Percentiles rank a stretch among this genome's conserved stretches.
Evolutionary conservation across 176 grass and related monocot species (phyloP).

Genomic region (Dendrocalamus sinicus): DNA sequence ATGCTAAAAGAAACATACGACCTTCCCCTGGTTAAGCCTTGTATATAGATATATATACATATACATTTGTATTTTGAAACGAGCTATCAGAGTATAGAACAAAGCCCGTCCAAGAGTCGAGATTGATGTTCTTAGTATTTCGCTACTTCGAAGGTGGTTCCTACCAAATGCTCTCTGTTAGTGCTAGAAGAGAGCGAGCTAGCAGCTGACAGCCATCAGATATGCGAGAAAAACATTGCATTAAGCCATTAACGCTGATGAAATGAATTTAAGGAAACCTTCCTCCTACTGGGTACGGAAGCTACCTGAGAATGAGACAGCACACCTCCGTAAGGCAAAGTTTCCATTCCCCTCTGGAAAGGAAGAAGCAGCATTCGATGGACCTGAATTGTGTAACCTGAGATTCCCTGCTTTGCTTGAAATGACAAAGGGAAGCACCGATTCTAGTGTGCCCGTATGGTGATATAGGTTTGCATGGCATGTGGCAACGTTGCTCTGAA

Average conservation of each 20-base stretch:
- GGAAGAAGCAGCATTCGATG: no score
- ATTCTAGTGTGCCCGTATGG: no score
- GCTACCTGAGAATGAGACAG: not conserved
- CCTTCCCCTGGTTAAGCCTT: no score
- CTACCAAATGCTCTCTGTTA: not conserved
- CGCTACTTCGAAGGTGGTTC: not conserved
- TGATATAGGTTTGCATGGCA: no score
- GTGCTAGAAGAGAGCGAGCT: not conserved
- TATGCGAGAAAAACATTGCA: not conserved
- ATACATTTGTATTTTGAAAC: no score
- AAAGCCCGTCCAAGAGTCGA: not conserved
- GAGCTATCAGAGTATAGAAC: no score
- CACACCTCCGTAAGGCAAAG: not conserved
- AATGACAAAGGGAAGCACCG: no score
- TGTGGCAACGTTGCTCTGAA: no score
- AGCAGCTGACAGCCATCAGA: not conserved
- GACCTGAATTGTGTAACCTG: no score
- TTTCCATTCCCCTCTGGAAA: not conserved
- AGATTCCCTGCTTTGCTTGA: no score
- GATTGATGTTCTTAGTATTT: not conserved
- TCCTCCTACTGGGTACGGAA: slow-evolving; percentile 19
- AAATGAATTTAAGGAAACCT: slow-evolving; percentile 18
- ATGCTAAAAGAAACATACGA: no score
- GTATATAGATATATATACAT: no score
- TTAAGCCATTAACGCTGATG: not conserved